Base-by-base conservation (phyloP, 78 protist species). In the Isochrysis galbana region DNA sequence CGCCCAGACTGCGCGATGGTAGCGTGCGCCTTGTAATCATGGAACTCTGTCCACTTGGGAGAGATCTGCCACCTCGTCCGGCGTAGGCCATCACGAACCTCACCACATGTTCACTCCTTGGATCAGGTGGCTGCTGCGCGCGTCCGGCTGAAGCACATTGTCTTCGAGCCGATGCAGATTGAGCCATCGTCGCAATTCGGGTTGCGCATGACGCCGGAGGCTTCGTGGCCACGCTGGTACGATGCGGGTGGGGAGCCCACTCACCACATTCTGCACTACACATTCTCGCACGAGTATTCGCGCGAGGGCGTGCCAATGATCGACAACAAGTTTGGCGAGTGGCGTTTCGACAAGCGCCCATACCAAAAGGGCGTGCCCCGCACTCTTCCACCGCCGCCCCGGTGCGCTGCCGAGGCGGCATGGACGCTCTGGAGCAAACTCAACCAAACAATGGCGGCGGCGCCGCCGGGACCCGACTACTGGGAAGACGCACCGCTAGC, bases 191-290 rank as follows among this genome's bases (percentile, higher is more conserved):
- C 34, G 42, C 80, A 70, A 21, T 70, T 70, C 17, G 80, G 80
- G 29, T 36, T 70, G 39, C 36, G 42, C 39, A 70, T 34, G 29
- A 70, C 42, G n/a, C 41, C 5, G 10, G 80, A 26, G 42, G 36
- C 74, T 10, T 3, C 17, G 36, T 3, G 36, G 74, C 74, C 36
- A n/a, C 74, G 36, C 74, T 11, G 17, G 74, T 67, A 67, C 74
- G 74, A 26, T 23, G 36, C 74, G 38, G 41, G 17, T 17, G 80
- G 41, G 32, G 80, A 70, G 80, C 21, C 34, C 0, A 70, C 80
- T 36, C 80, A 70, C 80, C 36, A 70, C 80, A n/a, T 70, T 19
- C 80, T 70, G 4, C 80, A 70, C 80, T 70, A 70, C 41, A 70
- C 80, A 2, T 70, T 70, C 41, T n/a, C 41, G 41, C 80, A 70